Percentiles rank a stretch among this genome's conserved stretches.
Evolutionary conservation across 2,329 filamentous ascomycete genomes (phyloP).

Genomic region (Drechslera avenae): DNA sequence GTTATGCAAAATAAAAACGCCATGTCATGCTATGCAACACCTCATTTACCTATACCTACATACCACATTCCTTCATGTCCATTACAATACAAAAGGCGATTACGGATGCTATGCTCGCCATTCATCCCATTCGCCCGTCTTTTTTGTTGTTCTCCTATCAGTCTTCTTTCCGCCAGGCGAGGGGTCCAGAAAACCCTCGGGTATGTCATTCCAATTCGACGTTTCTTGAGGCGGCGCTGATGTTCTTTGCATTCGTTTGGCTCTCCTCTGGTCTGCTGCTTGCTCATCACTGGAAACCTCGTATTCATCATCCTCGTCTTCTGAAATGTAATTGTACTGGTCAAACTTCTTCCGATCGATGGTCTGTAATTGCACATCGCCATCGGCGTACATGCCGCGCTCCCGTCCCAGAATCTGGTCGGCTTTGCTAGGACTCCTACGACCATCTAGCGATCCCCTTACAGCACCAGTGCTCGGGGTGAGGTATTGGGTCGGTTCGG

Average conservation of each 20-base stretch:
- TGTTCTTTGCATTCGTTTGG: slow-evolving; percentile 20
- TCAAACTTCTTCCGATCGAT: slow-evolving; percentile 47
- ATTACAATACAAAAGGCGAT: not conserved
- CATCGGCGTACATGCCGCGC: slow-evolving; percentile 44
- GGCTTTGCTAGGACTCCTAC: slow-evolving; percentile 48
- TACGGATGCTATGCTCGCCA: slow-evolving; percentile 20
- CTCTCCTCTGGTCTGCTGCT: slow-evolving; percentile 26
- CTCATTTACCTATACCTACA: slow-evolving; percentile 20
- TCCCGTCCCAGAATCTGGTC: slow-evolving; percentile 50
- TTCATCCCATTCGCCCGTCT: slow-evolving; percentile 40
- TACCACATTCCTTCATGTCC: slow-evolving; percentile 17
- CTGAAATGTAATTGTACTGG: slow-evolving; percentile 44
- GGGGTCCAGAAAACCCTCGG: slow-evolving; percentile 50
- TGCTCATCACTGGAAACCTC: slow-evolving; percentile 42
- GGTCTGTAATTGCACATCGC: slow-evolving; percentile 50
- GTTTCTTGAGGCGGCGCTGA: slow-evolving; percentile 27
- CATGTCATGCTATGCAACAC: slow-evolving; percentile 18
- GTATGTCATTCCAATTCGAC: slow-evolving; percentile 57
- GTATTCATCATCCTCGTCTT: slow-evolving; percentile 48
- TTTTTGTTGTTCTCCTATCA: slow-evolving; percentile 32
- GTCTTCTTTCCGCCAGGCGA: slow-evolving; percentile 38
- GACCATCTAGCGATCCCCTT: slow-evolving; percentile 39
- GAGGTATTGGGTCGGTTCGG: slow-evolving; percentile 42
- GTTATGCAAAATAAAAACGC: slow-evolving; percentile 11
- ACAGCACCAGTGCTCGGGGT: slow-evolving; percentile 43